Percentiles rank a stretch among this genome's conserved stretches.
These are phyloP conservation scores for Fusarium nurragi DNA, from an alignment of 2,329 filamentous ascomycete species.

Conservation along the genomic window DNA sequence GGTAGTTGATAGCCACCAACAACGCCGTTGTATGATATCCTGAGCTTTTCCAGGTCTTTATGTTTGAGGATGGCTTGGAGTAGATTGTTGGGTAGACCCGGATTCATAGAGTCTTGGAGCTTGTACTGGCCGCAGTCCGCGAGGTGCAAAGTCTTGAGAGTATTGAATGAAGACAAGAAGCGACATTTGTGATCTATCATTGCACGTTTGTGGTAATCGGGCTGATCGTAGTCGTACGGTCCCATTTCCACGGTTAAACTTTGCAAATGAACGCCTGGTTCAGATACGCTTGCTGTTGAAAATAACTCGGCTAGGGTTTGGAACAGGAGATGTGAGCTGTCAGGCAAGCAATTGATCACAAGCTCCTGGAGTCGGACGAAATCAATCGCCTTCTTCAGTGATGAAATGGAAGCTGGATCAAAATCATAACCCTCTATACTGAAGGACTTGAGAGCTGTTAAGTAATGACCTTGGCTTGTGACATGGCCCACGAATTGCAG, in stretches of 20 bases:
- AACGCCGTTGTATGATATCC: slow-evolving; percentile 1
- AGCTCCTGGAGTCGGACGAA: no score
- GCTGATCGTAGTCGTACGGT: fast-evolving
- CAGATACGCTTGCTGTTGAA: background rate
- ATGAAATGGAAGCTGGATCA: no score
- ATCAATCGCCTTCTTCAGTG: no score
- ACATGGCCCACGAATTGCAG: no score
- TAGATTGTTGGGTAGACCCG: background rate
- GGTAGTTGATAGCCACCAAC: slow-evolving; percentile 7
- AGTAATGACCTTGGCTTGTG: no score
- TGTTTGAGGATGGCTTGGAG: slow-evolving; percentile 25
- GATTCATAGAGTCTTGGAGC: background rate
- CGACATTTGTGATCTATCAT: background rate
- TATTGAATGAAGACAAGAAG: background rate
- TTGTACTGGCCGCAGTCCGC: background rate
- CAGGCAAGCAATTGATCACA: no score
- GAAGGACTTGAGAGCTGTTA: no score
- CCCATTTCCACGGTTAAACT: background rate
- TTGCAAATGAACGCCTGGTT: background rate
- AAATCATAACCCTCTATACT: no score
- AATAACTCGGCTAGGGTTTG: no score
- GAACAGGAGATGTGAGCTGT: no score
- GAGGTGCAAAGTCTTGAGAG: background rate
- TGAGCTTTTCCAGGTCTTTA: slow-evolving; percentile 9
- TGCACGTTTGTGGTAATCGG: background rate